Evolutionary conservation across 1,284 basidiomycete genomes (phyloP).

Genomic region (Marasmius oreades): DNA sequence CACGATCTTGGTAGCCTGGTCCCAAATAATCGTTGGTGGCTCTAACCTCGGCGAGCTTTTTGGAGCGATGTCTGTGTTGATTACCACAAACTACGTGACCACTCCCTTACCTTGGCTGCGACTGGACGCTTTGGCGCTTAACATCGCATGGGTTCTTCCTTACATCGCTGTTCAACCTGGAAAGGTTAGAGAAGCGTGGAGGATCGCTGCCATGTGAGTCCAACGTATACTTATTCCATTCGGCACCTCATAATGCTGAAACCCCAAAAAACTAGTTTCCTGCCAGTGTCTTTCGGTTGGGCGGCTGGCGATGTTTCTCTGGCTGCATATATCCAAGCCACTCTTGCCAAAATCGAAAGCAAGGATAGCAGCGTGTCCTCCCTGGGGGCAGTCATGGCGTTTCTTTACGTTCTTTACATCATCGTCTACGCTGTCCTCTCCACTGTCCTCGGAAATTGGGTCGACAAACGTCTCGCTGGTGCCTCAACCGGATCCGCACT

Average conservation of each 20-base stretch:
- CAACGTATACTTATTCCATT: slow-evolving; percentile 26
- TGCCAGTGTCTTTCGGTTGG: slow-evolving; percentile 20
- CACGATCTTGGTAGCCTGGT: slow-evolving; percentile 23
- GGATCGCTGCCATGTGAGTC: slow-evolving; percentile 19
- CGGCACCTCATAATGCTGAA: slow-evolving; percentile 23
- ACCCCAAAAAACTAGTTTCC: not conserved
- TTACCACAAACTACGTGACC: slow-evolving; percentile 26
- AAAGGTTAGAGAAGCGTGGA: slow-evolving; percentile 29
- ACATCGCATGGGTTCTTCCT: slow-evolving; percentile 29
- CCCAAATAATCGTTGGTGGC: slow-evolving; percentile 31
- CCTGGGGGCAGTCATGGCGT: slow-evolving; percentile 30
- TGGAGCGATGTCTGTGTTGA: slow-evolving; percentile 25
- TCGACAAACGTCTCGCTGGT: not conserved
- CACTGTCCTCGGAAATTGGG: slow-evolving; percentile 21
- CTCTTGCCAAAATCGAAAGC: slow-evolving; percentile 24
- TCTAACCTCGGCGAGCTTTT: slow-evolving; percentile 31
- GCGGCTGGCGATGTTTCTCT: slow-evolving; percentile 33
- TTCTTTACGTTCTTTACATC: slow-evolving; percentile 30
- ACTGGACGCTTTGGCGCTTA: slow-evolving; percentile 28
- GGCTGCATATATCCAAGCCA: slow-evolving; percentile 30
- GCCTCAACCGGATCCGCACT: not conserved
- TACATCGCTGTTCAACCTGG: slow-evolving; percentile 19
- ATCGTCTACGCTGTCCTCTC: slow-evolving; percentile 27
- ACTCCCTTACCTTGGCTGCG: slow-evolving; percentile 30
- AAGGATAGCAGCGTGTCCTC: slow-evolving; percentile 24